Evolutionary conservation across 495 filamentous ascomycete genomes (phyloP).

Genomic region (Hypomontagnella monticulosa): DNA sequence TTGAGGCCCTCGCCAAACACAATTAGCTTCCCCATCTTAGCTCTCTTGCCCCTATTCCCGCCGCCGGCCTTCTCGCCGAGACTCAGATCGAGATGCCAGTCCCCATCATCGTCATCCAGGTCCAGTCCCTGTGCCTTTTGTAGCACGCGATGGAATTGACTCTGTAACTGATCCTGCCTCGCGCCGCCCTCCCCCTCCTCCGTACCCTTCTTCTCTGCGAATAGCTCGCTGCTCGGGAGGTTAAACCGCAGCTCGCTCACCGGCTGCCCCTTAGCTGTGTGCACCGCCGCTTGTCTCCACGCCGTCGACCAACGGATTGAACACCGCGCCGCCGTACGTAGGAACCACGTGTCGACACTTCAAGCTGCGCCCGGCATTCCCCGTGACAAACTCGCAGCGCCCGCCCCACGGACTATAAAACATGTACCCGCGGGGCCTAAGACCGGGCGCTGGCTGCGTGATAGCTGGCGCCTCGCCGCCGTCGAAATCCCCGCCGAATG

Average conservation of each 20-base stretch:
- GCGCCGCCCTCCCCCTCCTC: slow-evolving; percentile 26
- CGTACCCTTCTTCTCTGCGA: slow-evolving; percentile 35
- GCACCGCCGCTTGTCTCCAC: slow-evolving; percentile 43
- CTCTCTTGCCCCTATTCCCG: slow-evolving; percentile 82
- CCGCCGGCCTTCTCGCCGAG: slow-evolving; percentile 84
- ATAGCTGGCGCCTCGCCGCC: slow-evolving; percentile 45
- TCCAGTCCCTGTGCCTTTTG: slow-evolving; percentile 44
- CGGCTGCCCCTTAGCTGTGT: slow-evolving; percentile 52
- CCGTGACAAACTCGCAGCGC: slow-evolving; percentile 81
- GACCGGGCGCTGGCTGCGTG: slow-evolving; percentile 55
- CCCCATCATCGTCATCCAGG: slow-evolving; percentile 46
- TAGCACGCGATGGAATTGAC: slow-evolving; percentile 50
- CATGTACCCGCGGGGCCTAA: slow-evolving; percentile 63
- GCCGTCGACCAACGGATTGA: slow-evolving; percentile 54
- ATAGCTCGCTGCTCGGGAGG: slow-evolving; percentile 64
- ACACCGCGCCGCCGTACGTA: slow-evolving; percentile 45
- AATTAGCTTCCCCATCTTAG: slow-evolving; percentile 92
- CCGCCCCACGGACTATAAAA: slow-evolving; percentile 90
- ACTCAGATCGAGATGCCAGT: slow-evolving; percentile 68
- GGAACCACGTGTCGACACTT: slow-evolving; percentile 79
- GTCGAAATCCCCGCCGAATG: slow-evolving; percentile 49
- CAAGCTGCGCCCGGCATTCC: slow-evolving; percentile 74
- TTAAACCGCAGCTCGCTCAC: slow-evolving; percentile 92
- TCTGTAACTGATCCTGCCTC: slow-evolving; percentile 47
- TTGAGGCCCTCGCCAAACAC: slow-evolving; percentile 91